phyloP scores from a whole-genome alignment of 2,329 filamentous ascomycete species.

The Colletotrichum phormii region DNA sequence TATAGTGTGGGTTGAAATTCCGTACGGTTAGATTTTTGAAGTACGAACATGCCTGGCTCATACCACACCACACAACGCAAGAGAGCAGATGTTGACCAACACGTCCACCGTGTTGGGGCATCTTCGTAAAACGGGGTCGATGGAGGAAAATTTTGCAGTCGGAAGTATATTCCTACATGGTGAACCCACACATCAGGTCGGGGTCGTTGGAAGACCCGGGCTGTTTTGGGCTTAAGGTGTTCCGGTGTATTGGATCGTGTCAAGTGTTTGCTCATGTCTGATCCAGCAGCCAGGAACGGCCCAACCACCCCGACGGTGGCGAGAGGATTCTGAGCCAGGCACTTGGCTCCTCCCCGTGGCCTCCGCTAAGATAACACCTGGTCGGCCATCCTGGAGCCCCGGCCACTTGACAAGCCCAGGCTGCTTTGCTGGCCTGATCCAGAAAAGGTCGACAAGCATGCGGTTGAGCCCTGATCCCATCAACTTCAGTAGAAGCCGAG shows the following conservation, averaged over 20 bases:
- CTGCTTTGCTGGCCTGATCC: conserved; percentile 26
- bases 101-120: not conserved
- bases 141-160: conserved; percentile 19
- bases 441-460: conserved; percentile 28
- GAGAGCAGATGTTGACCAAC: not conserved
- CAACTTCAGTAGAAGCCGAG: conserved; percentile 21
- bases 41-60: conserved; percentile 1
- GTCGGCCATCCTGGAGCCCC: conserved; percentile 24
- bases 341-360: conserved; percentile 33
- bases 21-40: not conserved
- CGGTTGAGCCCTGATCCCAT: conserved; percentile 17
- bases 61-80: conserved; percentile 1
- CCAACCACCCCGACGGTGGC: conserved; percentile 37
- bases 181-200: conserved; percentile 19
- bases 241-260: conserved; percentile 36
- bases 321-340: conserved; percentile 34
- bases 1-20: conserved; percentile 12
- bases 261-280: conserved; percentile 24
- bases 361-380: conserved; percentile 30
- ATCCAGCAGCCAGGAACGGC: conserved; percentile 32
- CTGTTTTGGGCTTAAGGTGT: conserved; percentile 36
- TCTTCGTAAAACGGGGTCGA: not conserved
- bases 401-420: conserved; percentile 23
- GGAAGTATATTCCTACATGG: not conserved
- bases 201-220: conserved; percentile 18